Percentiles rank a stretch among this genome's conserved stretches.
These are phyloP conservation scores for Litchi chinensis DNA, from an alignment of 345 rosid species.

Conservation along the genomic window DNA sequence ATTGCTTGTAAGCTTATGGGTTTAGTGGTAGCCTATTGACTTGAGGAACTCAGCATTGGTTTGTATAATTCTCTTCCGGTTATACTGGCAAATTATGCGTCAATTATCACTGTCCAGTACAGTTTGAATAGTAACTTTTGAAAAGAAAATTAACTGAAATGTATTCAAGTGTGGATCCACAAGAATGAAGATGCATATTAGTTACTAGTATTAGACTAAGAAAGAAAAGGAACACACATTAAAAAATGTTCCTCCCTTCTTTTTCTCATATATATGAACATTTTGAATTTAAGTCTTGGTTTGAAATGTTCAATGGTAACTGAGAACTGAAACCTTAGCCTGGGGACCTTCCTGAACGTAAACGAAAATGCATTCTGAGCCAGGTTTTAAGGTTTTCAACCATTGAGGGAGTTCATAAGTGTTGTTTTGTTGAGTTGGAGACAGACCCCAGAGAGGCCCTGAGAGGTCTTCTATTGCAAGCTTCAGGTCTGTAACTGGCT, in stretches of 20 bases:
- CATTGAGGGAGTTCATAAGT: constrained; percentile 56
- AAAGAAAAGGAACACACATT: neutral
- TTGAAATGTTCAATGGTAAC: constrained; percentile 46
- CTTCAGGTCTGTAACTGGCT: constrained; percentile 52
- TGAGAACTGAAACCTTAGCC: constrained; percentile 56
- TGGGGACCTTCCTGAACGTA: constrained; percentile 85
- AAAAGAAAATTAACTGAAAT: neutral
- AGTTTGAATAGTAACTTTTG: neutral
- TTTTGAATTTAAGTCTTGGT: too few species aligned
- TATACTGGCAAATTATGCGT: too few species aligned
- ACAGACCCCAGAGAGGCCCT: constrained; percentile 71
- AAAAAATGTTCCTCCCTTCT: neutral
- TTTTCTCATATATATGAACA: neutral
- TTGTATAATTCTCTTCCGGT: too few species aligned
- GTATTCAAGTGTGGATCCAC: neutral
- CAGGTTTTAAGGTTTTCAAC: constrained; percentile 47
- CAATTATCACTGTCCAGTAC: too few species aligned
- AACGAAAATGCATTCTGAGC: constrained; percentile 51
- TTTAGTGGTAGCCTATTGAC: too few species aligned
- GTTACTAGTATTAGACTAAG: neutral
- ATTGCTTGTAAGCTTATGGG: too few species aligned
- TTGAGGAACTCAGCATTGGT: too few species aligned
- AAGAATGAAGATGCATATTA: neutral
- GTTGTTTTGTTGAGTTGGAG: constrained; percentile 45
- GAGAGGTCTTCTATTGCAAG: constrained; percentile 51